These are phyloP conservation scores for Periconia macrospinosa DNA, from an alignment of 2,329 filamentous ascomycete genomes.

Conservation along the genomic window DNA sequence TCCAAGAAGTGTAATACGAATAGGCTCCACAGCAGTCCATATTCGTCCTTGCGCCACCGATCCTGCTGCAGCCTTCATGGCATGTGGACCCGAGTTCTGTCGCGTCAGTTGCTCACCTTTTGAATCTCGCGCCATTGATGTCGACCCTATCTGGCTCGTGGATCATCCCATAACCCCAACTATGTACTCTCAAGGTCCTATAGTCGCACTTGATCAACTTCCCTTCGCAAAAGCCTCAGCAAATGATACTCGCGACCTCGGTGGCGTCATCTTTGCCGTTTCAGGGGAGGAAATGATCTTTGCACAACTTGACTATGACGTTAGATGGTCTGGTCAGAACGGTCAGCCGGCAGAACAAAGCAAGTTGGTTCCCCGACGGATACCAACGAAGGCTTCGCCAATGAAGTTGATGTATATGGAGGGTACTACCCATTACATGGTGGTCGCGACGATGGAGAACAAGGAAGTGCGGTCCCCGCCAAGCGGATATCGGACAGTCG, in stretches of 20 bases:
- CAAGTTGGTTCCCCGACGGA: conserved; percentile 29
- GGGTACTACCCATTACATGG: conserved; percentile 46
- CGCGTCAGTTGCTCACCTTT: conserved; percentile 25
- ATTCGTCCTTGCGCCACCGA: conserved; percentile 26
- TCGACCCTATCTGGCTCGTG: conserved; percentile 44
- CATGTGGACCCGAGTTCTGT: conserved; percentile 44
- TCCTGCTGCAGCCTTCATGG: conserved; percentile 34
- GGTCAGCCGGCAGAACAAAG: neutral
- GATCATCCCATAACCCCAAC: conserved; percentile 21
- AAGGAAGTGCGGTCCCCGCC: conserved; percentile 34
- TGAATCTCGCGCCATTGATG: conserved; percentile 11
- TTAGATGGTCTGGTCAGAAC: conserved; percentile 15
- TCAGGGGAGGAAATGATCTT: conserved; percentile 52
- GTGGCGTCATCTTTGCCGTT: conserved; percentile 52
- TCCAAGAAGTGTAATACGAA: conserved; percentile 7
- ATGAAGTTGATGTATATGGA: conserved; percentile 48
- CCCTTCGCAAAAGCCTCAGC: conserved; percentile 21
- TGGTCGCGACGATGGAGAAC: conserved; percentile 50
- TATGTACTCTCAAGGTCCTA: conserved; percentile 30
- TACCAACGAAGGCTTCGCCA: conserved; percentile 28
- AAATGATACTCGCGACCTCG: conserved; percentile 43
- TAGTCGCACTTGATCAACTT: conserved; percentile 38
- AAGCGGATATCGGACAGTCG: conserved; percentile 39
- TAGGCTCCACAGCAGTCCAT: conserved; percentile 33
- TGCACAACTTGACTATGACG: conserved; percentile 48